Evolutionary conservation across 768 basidiomycete species (phyloP).

Genomic region (Tylopilus subfusipes): DNA sequence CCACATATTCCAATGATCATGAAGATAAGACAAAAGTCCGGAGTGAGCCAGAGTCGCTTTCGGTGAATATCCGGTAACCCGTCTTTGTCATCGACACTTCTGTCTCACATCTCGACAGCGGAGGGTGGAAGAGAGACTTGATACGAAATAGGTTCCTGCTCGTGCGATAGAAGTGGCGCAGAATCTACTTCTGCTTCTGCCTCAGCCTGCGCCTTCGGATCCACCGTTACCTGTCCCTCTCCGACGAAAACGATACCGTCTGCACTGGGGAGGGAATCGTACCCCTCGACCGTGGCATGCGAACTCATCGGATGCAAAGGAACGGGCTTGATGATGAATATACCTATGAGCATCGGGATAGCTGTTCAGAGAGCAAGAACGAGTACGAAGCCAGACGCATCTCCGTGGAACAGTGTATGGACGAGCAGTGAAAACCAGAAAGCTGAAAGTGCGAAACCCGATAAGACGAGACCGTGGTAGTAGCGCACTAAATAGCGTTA

Average conservation of each 20-base stretch:
- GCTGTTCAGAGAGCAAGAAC: too few species aligned
- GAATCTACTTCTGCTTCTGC: too few species aligned
- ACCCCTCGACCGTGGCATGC: constrained; percentile 8
- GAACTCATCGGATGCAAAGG: constrained; percentile 54
- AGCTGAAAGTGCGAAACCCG: constrained; percentile 87
- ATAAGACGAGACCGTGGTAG: constrained; percentile 76
- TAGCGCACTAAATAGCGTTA: constrained; percentile 52
- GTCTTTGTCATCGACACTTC: constrained; percentile 16
- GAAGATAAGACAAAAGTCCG: constrained; percentile 66
- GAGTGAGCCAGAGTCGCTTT: constrained; percentile 43
- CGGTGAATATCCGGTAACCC: constrained; percentile 53
- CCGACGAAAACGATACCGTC: constrained; percentile 26
- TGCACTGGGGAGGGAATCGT: constrained; percentile 15
- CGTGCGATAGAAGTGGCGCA: too few species aligned
- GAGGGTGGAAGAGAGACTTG: constrained; percentile 18
- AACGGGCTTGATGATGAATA: too few species aligned
- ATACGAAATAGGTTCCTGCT: too few species aligned
- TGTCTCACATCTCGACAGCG: constrained; percentile 23
- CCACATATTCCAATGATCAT: constrained; percentile 52
- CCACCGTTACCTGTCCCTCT: too few species aligned
- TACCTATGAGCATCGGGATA: too few species aligned
- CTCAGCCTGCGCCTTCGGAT: too few species aligned
- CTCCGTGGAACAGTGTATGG: constrained; percentile 65
- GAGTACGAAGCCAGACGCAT: constrained; percentile 73
- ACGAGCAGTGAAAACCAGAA: constrained; percentile 84